Base-by-base conservation (phyloP, 2,329 filamentous ascomycete species). In the Colletotrichum orbiculare region DNA sequence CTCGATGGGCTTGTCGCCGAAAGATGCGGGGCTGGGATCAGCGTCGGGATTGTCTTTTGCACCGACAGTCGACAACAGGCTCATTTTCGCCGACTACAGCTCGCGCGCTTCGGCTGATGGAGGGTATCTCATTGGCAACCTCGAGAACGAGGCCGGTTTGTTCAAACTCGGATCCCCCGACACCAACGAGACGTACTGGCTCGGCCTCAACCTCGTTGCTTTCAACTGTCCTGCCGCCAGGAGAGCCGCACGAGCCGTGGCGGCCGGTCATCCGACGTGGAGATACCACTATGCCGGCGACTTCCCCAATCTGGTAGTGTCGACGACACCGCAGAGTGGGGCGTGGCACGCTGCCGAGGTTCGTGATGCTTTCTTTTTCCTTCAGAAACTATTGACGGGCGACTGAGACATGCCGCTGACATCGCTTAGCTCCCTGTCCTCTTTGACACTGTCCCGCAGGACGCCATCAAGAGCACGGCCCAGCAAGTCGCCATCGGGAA, bases 261-360 rank as follows among this genome's bases (percentile, higher is more conserved):
- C 71, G 13, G 62, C 61, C 1, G 70, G 70, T 1, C 71, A 72
- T 13, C 75, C 78, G 2, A 76, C 74, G 0, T 80, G 77, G 76
- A 68, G 78, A 52, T 80, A 79, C 54, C 70, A 74, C 12, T 80
- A 75, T 52, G 73, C 77, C 43, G 78, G 76, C 10, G 71, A 73
- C 8, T 79, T 78, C 54, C 74, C 75, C 6, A 73, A 79, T 45
- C 69, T 74, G 8, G 67, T 66, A 9, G 62, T 75, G 15, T 70
- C 67, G 5, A 69, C 74, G 2, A 69, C 67, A 8, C 68, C 71
- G n/a, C 66, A 72, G n/a, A 71, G 69, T 42, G 76, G 76, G 1
- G 72, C 77, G 5, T 79, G 70, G 66, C 78, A 79, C 58, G 60
- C 58, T 2, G 69, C 72, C 9, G 78, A 79, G 60, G 54, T 70